phyloP scores from a whole-genome alignment of 345 rosid species.

The Salix koriyanagi region DNA sequence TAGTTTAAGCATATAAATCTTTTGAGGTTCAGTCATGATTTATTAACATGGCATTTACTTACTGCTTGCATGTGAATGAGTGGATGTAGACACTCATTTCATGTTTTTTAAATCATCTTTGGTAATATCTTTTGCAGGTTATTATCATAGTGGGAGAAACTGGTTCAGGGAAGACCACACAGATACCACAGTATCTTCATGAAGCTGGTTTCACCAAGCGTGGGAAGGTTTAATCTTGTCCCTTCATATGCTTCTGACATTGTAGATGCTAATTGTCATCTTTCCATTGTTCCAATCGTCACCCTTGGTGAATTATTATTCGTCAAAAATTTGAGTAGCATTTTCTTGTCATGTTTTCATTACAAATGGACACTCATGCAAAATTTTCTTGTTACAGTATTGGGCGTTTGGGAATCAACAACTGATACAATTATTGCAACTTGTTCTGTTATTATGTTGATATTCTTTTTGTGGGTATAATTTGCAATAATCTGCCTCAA shows the following conservation, averaged over 20 bases:
- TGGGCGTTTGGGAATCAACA: background rate
- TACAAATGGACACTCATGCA: too few relatives aligned
- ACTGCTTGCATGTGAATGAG: background rate
- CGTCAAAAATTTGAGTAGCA: too few relatives aligned
- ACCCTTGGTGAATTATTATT: background rate
- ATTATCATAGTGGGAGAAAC: constrained; percentile 98
- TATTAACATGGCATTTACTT: background rate
- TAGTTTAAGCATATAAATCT: too few relatives aligned
- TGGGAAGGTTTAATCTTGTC: constrained; percentile 60
- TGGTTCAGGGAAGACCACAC: constrained; percentile 97
- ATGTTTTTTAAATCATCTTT: background rate
- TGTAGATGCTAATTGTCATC: background rate
- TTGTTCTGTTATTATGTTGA: background rate
- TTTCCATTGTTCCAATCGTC: background rate
- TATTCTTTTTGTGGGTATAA: background rate
- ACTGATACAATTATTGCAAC: background rate
- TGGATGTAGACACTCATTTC: background rate
- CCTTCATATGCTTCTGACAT: background rate
- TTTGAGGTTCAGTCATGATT: too few relatives aligned
- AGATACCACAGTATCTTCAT: constrained; percentile 91
- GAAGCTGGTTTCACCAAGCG: constrained; percentile 93
- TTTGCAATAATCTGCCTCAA: too few relatives aligned
- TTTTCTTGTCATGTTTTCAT: too few relatives aligned
- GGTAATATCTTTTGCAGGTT: constrained; percentile 42
- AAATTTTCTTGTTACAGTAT: background rate